Conservation (phyloP, 352 stramenopile species). For the Globisporangium spiculum region DNA sequence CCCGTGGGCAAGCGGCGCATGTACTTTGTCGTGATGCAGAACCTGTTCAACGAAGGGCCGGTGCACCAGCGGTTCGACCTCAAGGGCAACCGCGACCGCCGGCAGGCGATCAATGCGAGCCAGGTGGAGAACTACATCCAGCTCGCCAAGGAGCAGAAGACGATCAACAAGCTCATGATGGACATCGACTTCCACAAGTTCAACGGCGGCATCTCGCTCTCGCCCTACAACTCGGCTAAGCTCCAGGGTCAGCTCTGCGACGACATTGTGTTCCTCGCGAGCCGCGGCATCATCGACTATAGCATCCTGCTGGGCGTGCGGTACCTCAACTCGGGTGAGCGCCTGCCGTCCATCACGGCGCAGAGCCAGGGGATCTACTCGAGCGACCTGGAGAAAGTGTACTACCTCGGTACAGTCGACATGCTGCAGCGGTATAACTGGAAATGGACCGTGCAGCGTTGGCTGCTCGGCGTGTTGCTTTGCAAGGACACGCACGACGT, state of each 20-base stretch:
- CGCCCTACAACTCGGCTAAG: conserved; percentile 33
- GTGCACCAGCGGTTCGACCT: conserved; percentile 83
- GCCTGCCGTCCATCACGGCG: conserved; percentile 18
- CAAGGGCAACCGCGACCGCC: conserved; percentile 77
- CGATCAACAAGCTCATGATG: conserved; percentile 78
- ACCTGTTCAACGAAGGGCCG: conserved; percentile 75
- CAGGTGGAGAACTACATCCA: conserved; percentile 69
- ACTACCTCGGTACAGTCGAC: conserved; percentile 78
- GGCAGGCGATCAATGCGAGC: conserved; percentile 58
- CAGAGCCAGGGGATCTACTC: conserved; percentile 45
- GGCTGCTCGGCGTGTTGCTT: conserved; percentile 61
- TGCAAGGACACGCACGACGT: conserved; percentile 85
- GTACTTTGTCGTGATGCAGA: conserved; percentile 90
- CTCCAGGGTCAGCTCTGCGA: conserved; percentile 72
- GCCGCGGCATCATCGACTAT: conserved; percentile 84
- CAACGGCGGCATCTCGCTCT: conserved; percentile 52
- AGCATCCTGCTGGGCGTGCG: conserved; percentile 74
- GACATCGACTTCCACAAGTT: conserved; percentile 87
- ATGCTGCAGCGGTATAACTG: conserved; percentile 87
- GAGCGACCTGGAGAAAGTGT: conserved; percentile 54
- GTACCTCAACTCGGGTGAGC: conserved; percentile 36
- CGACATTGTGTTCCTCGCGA: conserved; percentile 81
- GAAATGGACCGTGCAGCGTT: conserved; percentile 81
- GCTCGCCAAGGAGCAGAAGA: conserved; percentile 46
- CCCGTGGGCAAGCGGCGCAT: conserved; percentile 80